Evolutionary conservation across 768 basidiomycete species (phyloP), one percentile per base, ranked within the genome.

Genomic region (Cantharellus cinnabarinus): DNA sequence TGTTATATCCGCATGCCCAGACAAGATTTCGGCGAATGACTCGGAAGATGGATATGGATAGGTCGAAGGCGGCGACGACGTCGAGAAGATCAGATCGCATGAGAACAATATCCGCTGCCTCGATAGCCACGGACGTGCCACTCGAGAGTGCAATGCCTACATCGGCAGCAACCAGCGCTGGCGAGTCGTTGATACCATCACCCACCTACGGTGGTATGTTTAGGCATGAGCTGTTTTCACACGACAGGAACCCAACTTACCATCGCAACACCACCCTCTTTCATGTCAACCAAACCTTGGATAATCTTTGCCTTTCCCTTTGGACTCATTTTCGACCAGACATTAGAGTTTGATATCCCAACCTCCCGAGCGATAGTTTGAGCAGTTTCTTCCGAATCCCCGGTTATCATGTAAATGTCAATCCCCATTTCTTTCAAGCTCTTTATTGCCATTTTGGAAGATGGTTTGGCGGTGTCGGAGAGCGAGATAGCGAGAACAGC

Each of bases 111-210:
- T 98, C 95, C 10, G 95, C 95, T 0, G 95, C 95, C 73, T 98
- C 95, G 57, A 99, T 85, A 5, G 95, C 95, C 50, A 99, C 89
- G 3, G 90, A 94, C 15, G 95, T 93, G 40, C 95, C 95, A 2
- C 90, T 87, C 5, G 89, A 93, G 3, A 99, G 79, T 1, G 95
- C 95, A 61, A 99, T 93, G 48, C 95, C 95, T 34, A 99, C 88
- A 1, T 90, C 89, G 0, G 94, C 89, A 3, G 89, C 91, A 14
- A 91, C 93, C 2, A 99, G 81, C 7, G 94, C 95, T 1, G 93
- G 94, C 2, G 94, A 97, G 68, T 99, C 95, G 69, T 99, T 98
- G 73, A 98, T 95, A 41, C 95, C 95, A 69, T 99, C 95, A 34
- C 95, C 95, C 44, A 99, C 90, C 90, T 93, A 14, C 15, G 50